Conservation (phyloP, 306 rosid species). For the Biancaea sappan region DNA sequence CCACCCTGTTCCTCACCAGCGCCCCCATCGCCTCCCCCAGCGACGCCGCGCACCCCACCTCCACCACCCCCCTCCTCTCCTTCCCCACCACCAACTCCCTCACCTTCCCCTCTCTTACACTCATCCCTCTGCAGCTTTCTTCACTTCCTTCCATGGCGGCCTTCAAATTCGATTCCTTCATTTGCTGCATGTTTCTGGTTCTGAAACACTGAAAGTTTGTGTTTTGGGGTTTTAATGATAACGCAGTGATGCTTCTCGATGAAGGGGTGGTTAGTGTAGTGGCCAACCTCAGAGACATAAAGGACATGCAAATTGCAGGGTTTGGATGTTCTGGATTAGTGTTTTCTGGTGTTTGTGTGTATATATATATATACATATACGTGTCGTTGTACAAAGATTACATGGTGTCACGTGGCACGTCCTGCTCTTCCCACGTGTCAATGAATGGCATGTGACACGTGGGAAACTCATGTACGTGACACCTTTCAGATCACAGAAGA, state of each 20-base stretch:
- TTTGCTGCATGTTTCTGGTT: slow-evolving; percentile 43
- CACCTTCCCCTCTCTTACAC: slow-evolving; percentile 55
- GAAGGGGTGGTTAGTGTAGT: background rate
- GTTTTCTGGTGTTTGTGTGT: background rate
- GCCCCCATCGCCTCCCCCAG: slow-evolving; percentile 67
- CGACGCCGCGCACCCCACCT: slow-evolving; percentile 81
- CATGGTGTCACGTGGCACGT: background rate
- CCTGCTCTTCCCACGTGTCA: background rate
- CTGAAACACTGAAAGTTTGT: background rate
- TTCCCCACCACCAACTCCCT: slow-evolving; percentile 59
- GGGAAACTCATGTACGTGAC: background rate
- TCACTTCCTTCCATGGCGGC: slow-evolving; percentile 29
- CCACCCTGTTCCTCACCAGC: slow-evolving; percentile 62
- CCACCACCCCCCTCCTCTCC: slow-evolving; percentile 57
- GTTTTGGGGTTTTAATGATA: background rate
- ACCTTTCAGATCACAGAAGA: too few species aligned
- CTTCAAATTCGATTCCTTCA: background rate
- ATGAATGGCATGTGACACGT: background rate
- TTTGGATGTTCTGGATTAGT: background rate
- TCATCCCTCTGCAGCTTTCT: slow-evolving; percentile 27
- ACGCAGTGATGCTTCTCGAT: background rate
- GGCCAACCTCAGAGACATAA: slow-evolving; percentile 13
- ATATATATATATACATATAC: background rate
- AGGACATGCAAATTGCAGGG: background rate
- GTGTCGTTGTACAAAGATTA: background rate